phyloP scores from a whole-genome alignment of 176 grass and related monocot genomes.

The Musa schizocarpa region DNA sequence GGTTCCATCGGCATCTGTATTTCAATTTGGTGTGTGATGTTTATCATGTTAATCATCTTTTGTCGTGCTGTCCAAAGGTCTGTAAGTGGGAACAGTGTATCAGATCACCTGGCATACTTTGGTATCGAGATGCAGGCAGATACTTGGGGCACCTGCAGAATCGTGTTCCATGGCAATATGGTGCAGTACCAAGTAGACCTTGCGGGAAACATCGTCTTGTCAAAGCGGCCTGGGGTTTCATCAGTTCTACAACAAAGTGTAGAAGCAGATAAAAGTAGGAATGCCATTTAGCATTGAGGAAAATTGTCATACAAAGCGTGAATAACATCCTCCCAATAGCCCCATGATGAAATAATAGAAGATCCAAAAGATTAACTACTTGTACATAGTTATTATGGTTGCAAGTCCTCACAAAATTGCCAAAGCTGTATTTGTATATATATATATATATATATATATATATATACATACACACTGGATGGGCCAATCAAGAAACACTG shows the following conservation, averaged over 20 bases:
- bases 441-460: no score
- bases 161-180: slow-evolving; percentile 35
- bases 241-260: slow-evolving; percentile 14
- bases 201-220: slow-evolving; percentile 40
- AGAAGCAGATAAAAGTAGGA: not conserved
- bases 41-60: not conserved
- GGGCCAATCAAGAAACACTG: no score
- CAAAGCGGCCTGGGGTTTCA: slow-evolving; percentile 17
- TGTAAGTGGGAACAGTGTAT: slow-evolving; percentile 40
- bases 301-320: not conserved
- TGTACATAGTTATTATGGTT: no score
- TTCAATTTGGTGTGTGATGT: not conserved
- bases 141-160: slow-evolving; percentile 75
- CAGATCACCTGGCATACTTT: slow-evolving; percentile 72
- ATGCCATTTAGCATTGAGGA: not conserved
- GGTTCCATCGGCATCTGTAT: not conserved
- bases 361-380: no score
- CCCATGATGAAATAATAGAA: no score
- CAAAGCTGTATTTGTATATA: no score
- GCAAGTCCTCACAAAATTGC: no score
- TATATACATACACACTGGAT: no score
- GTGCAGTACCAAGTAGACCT: slow-evolving; percentile 33
- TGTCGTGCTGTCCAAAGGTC: slow-evolving; percentile 23
- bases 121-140: slow-evolving; percentile 65
- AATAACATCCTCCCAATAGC: no score